Base-by-base conservation (phyloP, 345 rosid species). In the Geranium brycei region DNA sequence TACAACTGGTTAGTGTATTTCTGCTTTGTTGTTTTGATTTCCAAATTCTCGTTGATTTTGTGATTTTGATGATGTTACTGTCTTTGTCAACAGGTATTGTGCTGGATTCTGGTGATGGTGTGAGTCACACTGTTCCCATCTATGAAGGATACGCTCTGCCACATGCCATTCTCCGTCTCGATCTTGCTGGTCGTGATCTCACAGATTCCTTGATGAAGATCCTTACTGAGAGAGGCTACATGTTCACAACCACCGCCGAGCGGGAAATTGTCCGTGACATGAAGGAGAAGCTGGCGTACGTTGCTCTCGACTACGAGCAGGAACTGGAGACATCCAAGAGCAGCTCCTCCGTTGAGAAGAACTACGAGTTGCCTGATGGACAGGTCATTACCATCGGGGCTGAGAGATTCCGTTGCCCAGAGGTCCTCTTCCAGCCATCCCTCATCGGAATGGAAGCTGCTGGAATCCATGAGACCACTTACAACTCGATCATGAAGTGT, bases 241-340 rank as follows among this genome's bases (percentile, higher is more conserved):
- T 78, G 82, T 82, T 82, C 74, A 82, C 87, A 74, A 82, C 87
- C 69, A 80, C 87, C 30, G 87, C 87, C 2, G 95, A 87, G 35
- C 88, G 91, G 78, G 95, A 87, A 85, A 87, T 87, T 77, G 95
- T 87, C 67, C 86, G 95, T 74, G 95, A 87, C 84, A 81, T 87
- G 82, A 87, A 87, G 81, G 95, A 82, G 69, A 82, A 82, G 69
- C 87, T 82, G 6, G 84, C 84, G 15, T 82, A 82, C 14, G 82
- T 82, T 51, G 87, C 87, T 59, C 79, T 82, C 1, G 87, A 82
- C 69, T 82, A 73, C 3, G 87, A 82, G 71, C 87, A 80, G 61
- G 87, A 82, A 60, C 82, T 80, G 4, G 87, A 82, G 72, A 78
- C 84, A n/a, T 78, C 87, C 62, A 82, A 82, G 76, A 82, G 84